A percentile compares a stretch with the other conserved stretches of the same genome.
Evolutionary conservation across 257 asterid species (phyloP).

Genomic region (Nicotiana sylvestris): DNA sequence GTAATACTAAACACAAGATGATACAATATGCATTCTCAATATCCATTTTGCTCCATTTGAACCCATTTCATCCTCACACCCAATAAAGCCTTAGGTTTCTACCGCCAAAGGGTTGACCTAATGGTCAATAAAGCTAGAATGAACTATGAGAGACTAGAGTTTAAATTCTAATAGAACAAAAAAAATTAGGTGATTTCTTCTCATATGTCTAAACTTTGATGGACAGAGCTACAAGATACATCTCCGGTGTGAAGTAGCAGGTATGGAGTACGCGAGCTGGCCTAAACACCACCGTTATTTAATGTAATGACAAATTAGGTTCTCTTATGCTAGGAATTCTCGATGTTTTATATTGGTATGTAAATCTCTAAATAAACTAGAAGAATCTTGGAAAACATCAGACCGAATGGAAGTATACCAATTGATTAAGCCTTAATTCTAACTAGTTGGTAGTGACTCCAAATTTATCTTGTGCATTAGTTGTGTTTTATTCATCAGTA

Average conservation of each 20-base stretch:
- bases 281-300: not conserved
- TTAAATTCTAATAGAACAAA: not conserved
- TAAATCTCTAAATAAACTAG: conserved; percentile 2
- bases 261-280: not conserved
- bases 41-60: not conserved
- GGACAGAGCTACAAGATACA: not conserved
- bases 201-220: not conserved
- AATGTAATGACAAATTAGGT: not conserved
- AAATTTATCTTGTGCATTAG: not conserved
- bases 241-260: not conserved
- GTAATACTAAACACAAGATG: too few relatives aligned
- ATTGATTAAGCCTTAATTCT: not conserved
- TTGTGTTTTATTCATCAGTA: not conserved
- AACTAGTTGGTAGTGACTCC: not conserved
- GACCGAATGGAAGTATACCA: not conserved
- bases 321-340: not conserved
- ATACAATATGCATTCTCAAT: not conserved
- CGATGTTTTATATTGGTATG: not conserved
- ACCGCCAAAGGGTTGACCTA: not conserved
- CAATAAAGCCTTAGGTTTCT: not conserved
- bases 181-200: not conserved
- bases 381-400: not conserved
- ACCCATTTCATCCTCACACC: not conserved
- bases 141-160: not conserved
- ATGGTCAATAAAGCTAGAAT: not conserved